Evolutionary conservation across 495 filamentous ascomycete genomes (phyloP).

Genomic region (Rhypophila decipiens): DNA sequence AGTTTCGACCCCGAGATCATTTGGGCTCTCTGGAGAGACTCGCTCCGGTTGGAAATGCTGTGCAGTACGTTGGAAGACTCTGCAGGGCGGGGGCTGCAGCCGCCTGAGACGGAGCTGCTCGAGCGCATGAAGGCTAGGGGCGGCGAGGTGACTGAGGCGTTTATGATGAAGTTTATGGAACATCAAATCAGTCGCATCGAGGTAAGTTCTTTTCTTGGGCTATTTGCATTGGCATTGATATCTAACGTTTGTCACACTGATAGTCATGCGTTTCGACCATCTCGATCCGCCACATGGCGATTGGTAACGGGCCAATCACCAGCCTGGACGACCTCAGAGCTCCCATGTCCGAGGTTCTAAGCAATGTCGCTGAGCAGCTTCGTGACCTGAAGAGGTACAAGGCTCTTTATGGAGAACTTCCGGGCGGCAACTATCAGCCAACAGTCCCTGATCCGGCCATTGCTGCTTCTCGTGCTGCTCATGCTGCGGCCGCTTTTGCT

Average conservation of each 20-base stretch:
- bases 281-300: constrained; percentile 56
- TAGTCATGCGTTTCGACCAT: constrained; percentile 63
- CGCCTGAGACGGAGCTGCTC: constrained; percentile 73
- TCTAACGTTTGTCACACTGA: constrained; percentile 8
- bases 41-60: constrained; percentile 83
- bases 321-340: constrained; percentile 41
- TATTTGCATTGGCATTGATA: neutral
- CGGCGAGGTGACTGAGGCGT: constrained; percentile 80
- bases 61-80: constrained; percentile 77
- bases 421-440: no score
- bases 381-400: constrained; percentile 44
- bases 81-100: constrained; percentile 47
- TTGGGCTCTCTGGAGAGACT: constrained; percentile 86
- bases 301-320: constrained; percentile 30
- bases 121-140: constrained; percentile 77
- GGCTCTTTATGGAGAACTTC: constrained; percentile 35
- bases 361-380: constrained; percentile 34
- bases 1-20: constrained; percentile 74
- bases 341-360: constrained; percentile 43
- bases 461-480: no score
- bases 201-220: constrained; percentile 45
- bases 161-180: constrained; percentile 80
- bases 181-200: constrained; percentile 94
- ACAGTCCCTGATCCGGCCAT: no score
- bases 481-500: no score